Evolutionary conservation across 1,284 basidiomycete species (phyloP), one percentile per base, ranked within the genome.

Genomic region (Mycena sp.): DNA sequence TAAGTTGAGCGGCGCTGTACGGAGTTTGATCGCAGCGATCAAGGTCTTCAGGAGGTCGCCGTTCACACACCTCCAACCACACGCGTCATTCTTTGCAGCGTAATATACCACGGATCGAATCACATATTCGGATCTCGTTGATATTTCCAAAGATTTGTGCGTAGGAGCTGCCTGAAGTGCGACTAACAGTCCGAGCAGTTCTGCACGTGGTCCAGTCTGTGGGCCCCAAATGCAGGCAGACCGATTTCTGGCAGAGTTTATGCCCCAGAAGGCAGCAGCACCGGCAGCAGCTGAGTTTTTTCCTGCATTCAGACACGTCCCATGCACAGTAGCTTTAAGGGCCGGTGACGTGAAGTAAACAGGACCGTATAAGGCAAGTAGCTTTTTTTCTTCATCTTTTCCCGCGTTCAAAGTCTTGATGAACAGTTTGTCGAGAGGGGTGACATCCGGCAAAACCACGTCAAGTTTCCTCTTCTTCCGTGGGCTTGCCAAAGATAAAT

Each of bases 1-100:
- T 12, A 55, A 45, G 26, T 43, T 7, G 14, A 35, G 32, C 9
- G 32, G 32, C 7, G 32, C 32, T 35, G 32, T 35, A 14, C 32
- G 32, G 9, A n/a, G 5, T 40, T 32, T 14, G 29, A 55, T 10
- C 6, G 30, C 11, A 12, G 17, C 28, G n/a, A 35, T 11, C 9
- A 51, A 17, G 10, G 21, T 9, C 29, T 51, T 29, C 14, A 51
- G 49, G 19, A 51, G 6, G 30, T 51, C 49, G 6, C 49, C 49
- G 49, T 51, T 51, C n/a, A 21, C 26, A 28, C 49, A 51, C 19
- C 49, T 30, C 49, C 49, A 51, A n/a, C 30, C 49, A 21, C 49
- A 30, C 10, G 30, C 49, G 12, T 30, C 16, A 35, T 40, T 53
- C 25, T 6, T n/a, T 14, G 37, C 14, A 19, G 21, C 51, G n/a